These are phyloP conservation scores for Leptographium flavum DNA, from an alignment of 2,329 filamentous ascomycete species.

Conservation along the genomic window DNA sequence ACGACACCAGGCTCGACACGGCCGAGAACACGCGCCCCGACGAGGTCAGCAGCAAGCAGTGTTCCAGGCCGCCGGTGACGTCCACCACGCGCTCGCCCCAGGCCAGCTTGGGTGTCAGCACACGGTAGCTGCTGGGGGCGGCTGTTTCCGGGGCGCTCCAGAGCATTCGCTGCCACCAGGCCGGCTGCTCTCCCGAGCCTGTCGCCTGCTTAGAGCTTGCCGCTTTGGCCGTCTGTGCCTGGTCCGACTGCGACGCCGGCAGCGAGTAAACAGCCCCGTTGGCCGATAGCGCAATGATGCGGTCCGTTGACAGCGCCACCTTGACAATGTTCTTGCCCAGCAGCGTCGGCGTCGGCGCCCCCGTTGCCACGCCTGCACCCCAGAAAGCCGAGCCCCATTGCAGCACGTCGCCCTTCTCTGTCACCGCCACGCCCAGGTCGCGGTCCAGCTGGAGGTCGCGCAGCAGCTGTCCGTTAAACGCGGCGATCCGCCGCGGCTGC, in stretches of 20 bases:
- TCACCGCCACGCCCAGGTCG: constrained; percentile 73
- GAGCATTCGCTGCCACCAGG: constrained; percentile 52
- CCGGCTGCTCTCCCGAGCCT: constrained; percentile 8
- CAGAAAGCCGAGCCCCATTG: constrained; percentile 75
- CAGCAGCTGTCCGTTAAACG: constrained; percentile 73
- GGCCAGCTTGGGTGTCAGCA: constrained; percentile 48
- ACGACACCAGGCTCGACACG: constrained; percentile 65
- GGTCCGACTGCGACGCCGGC: constrained; percentile 60
- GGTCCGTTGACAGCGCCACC: constrained; percentile 64
- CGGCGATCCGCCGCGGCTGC: constrained; percentile 60
- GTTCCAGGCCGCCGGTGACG: constrained; percentile 68
- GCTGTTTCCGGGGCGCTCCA: constrained; percentile 33
- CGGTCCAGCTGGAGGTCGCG: constrained; percentile 77
- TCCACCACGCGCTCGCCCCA: constrained; percentile 62
- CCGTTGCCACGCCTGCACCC: constrained; percentile 16
- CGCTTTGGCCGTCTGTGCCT: constrained; percentile 47
- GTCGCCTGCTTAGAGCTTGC: constrained; percentile 3
- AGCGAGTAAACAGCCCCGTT: constrained; percentile 74
- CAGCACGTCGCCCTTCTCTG: constrained; percentile 73
- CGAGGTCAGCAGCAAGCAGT: constrained; percentile 73
- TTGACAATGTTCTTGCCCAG: constrained; percentile 68
- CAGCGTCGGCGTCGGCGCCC: constrained; percentile 53
- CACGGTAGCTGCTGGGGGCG: constrained; percentile 45
- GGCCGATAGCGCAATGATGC: constrained; percentile 64
- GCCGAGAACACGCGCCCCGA: constrained; percentile 77